These are phyloP conservation scores for Fusarium oligoseptatum DNA, from an alignment of 2,329 filamentous ascomycete species.

Conservation along the genomic window DNA sequence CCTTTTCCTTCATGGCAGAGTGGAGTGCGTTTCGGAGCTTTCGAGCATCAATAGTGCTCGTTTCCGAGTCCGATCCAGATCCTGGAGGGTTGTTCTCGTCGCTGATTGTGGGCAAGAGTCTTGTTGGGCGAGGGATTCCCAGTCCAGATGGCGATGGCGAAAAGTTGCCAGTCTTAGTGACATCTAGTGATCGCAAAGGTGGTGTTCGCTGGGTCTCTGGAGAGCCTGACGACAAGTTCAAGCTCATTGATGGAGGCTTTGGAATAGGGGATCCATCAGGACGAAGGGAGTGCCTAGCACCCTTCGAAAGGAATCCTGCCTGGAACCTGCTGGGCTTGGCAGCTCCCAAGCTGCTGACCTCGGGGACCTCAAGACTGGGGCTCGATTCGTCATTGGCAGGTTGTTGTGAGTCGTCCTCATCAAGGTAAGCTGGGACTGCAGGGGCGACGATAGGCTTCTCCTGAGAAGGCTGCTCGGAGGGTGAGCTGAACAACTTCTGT, in stretches of 20 bases:
- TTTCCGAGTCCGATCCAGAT: constrained; percentile 64
- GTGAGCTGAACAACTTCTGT: constrained; percentile 70
- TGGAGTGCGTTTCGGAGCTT: constrained; percentile 70
- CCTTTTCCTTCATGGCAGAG: constrained; percentile 62
- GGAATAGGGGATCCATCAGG: constrained; percentile 72
- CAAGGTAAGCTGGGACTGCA: constrained; percentile 36
- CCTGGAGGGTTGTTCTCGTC: constrained; percentile 68
- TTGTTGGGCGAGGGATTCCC: constrained; percentile 50
- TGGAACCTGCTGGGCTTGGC: constrained; percentile 84
- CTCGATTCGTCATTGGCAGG: constrained; percentile 62
- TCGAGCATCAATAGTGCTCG: constrained; percentile 63
- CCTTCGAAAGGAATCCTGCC: constrained; percentile 83
- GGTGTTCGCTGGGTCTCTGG: constrained; percentile 50
- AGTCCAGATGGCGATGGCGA: constrained; percentile 58
- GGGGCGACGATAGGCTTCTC: constrained; percentile 52
- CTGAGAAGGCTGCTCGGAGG: constrained; percentile 60
- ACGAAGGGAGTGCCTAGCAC: constrained; percentile 55
- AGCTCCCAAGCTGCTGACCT: constrained; percentile 49
- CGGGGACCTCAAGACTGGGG: constrained; percentile 70
- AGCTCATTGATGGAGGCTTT: constrained; percentile 67
- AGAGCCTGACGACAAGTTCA: constrained; percentile 65
- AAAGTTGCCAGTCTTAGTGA: constrained; percentile 64
- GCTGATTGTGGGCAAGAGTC: constrained; percentile 53
- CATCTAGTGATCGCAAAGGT: constrained; percentile 65
- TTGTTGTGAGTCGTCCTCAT: constrained; percentile 29